Evolutionary conservation across 2,329 filamentous ascomycete species (phyloP), one percentile per base, ranked within the genome.

Genomic region (Calonectria pseudoreteaudii): DNA sequence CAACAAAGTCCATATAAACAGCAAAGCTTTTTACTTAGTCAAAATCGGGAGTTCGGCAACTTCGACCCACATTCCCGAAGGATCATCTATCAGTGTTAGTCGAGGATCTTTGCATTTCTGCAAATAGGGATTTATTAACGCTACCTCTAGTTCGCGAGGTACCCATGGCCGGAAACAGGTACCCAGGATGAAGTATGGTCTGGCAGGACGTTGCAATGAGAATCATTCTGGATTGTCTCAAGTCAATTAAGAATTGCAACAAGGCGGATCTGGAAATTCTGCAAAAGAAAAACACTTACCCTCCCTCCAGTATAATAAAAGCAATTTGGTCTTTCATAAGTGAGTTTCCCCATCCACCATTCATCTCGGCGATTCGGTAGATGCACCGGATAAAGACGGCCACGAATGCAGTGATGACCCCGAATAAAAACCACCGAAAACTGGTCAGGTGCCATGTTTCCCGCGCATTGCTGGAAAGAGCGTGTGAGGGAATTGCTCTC

Each of bases 291-390:
- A 34, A 36, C 10, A 72, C 71, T 70, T 26, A 73, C 71, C 47
- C 26, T 56, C 89, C 88, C 84, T 92, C 90, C 50, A 92, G 86
- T 7, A 83, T 87, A 75, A 91, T 87, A 79, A 92, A 92, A 41
- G 89, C 81, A 28, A 83, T 84, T 82, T 92, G 85, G 41, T 88
- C 82, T 38, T 78, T 81, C 80, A 92, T 91, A 75, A 94, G 82
- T 31, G 86, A 82, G 2, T 91, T 91, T 4, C 80, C 83, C 89
- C 91, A 94, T 1, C 92, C 92, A 53, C 89, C 85, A 76, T 87
- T 89, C 76, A 94, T 84, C 86, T 94, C 92, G 0, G 89, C 89
- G 30, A 93, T 89, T 66, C 93, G 89, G 82, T 91, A 94, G 53
- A 91, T 88, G 75, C 89, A 91, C 10, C 93, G 86, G 75, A 90